phyloP scores from a whole-genome alignment of 2,329 filamentous ascomycete genomes.

The Nigrospora oryzae region DNA sequence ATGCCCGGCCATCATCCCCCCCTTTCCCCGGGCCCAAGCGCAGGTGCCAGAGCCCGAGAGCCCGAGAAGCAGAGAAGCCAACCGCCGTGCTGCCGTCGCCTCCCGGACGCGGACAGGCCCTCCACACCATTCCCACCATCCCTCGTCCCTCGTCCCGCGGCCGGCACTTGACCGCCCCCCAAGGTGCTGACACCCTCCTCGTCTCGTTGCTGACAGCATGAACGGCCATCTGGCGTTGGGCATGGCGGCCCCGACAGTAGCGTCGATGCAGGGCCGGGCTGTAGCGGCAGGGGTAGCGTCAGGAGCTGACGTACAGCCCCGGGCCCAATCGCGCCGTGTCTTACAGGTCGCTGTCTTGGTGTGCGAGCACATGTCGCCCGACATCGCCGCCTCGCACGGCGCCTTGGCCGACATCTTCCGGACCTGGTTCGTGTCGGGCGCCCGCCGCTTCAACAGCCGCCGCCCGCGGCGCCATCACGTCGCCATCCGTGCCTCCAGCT shows the following conservation, averaged over 20 bases:
- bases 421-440: constrained; percentile 3
- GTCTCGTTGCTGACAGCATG: constrained; percentile 1
- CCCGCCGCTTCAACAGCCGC: not conserved
- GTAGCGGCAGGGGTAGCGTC: not conserved
- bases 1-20: too few species aligned
- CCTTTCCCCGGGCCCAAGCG: too few species aligned
- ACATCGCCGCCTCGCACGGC: constrained; percentile 2
- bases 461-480: not conserved
- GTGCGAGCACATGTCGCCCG: constrained; percentile 3
- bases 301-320: not conserved
- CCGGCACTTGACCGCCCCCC: not conserved
- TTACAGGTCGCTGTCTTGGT: constrained; percentile 5
- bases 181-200: not conserved
- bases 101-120: too few species aligned
- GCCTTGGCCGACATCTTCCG: constrained; percentile 5
- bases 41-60: too few species aligned
- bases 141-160: not conserved
- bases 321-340: not conserved
- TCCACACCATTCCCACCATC: not conserved
- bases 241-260: not conserved
- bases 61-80: too few species aligned
- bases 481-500: not conserved
- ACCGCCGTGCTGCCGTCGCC: too few species aligned
- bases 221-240: not conserved
- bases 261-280: not conserved